Conservation (phyloP, 108 stramenopile genomes). For the Skeletonema grethae region DNA sequence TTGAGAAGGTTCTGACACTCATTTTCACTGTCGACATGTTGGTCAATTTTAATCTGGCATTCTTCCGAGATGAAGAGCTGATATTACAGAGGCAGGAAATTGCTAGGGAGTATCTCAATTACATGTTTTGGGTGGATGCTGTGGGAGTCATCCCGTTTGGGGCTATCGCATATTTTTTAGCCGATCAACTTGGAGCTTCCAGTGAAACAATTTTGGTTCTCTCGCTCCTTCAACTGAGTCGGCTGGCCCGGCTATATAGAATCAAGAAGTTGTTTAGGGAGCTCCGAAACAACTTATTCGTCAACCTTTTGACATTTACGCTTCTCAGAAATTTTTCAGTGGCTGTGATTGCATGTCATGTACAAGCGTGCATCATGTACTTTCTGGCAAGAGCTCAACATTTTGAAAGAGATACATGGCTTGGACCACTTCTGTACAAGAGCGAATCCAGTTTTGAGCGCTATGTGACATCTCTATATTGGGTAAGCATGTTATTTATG, state of each 20-base stretch:
- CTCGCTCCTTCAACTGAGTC: constrained; percentile 37
- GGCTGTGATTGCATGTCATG: constrained; percentile 33
- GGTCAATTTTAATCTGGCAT: constrained; percentile 60
- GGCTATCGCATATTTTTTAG: constrained; percentile 2
- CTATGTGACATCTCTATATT: constrained; percentile 57
- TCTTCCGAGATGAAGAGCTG: constrained; percentile 42
- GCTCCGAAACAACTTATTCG: constrained; percentile 41
- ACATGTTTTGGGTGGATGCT: constrained; percentile 40
- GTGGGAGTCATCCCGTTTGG: constrained; percentile 40
- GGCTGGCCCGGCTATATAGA: constrained; percentile 42
- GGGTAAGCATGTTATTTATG: background rate
- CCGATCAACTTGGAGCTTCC: constrained; percentile 14
- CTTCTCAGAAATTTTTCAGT: constrained; percentile 50
- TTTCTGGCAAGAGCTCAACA: constrained; percentile 46
- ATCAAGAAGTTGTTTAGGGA: constrained; percentile 43
- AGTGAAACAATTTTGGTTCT: constrained; percentile 19
- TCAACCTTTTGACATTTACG: constrained; percentile 46
- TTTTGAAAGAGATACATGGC: constrained; percentile 53
- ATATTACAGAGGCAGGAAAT: constrained; percentile 39
- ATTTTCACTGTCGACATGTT: constrained; percentile 62
- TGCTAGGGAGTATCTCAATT: constrained; percentile 44
- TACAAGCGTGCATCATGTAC: constrained; percentile 52
- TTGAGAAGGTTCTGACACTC: constrained; percentile 44
- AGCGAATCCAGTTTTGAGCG: constrained; percentile 41
- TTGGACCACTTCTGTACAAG: constrained; percentile 35